Conservation (phyloP, 139 green algal genomes). For the Limnomonas spitsbergensis region DNA sequence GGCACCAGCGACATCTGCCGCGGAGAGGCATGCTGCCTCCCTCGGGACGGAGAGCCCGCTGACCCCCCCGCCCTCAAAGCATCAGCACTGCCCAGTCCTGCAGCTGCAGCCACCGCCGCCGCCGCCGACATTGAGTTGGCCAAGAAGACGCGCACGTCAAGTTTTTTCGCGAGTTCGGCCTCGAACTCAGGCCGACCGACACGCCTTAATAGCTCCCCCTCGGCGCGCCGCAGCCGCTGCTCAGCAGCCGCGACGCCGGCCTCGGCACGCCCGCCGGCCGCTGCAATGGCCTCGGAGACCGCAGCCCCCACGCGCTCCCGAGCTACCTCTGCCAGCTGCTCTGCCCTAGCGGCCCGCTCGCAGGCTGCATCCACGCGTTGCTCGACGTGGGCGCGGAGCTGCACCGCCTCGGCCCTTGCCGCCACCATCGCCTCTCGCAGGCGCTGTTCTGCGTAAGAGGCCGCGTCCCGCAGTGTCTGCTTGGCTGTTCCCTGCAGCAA, state of each 20-base stretch:
- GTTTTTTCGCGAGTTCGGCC: neutral
- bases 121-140: conserved; percentile 9
- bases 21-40: neutral
- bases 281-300: neutral
- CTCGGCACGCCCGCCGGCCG: neutral
- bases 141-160: conserved; percentile 6
- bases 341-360: neutral
- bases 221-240: neutral
- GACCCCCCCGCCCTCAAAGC: neutral
- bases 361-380: neutral
- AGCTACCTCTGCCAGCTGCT: neutral
- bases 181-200: conserved; percentile 1
- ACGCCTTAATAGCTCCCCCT: neutral
- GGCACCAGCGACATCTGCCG: neutral
- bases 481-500: neutral
- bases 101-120: neutral
- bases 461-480: conserved; percentile 2
- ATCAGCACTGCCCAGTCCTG: neutral
- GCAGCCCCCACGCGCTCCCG: neutral
- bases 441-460: neutral
- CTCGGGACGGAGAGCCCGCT: neutral
- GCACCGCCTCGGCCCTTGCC: neutral
- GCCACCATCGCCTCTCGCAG: neutral
- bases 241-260: neutral
- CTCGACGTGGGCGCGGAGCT: neutral